Evolutionary conservation across 176 grass and related monocot genomes (phyloP).

Genomic region (Avena sativa): DNA sequence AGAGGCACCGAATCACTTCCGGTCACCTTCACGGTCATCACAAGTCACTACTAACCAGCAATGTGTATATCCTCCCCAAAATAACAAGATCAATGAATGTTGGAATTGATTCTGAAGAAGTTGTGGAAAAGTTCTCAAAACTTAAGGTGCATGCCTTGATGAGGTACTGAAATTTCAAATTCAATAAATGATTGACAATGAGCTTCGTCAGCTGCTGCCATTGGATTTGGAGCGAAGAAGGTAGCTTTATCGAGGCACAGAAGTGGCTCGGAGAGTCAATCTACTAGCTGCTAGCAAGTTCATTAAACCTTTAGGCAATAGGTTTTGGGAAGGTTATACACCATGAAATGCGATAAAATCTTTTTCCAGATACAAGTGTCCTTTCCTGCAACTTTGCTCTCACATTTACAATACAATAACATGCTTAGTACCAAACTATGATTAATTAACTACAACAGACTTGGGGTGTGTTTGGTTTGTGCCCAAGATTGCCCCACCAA

Average conservation of each 20-base stretch:
- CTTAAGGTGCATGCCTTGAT: neutral
- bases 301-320: neutral
- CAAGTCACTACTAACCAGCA: constrained; percentile 13
- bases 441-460: constrained; percentile 20
- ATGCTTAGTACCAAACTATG: constrained; percentile 3
- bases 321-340: neutral
- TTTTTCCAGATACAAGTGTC: neutral
- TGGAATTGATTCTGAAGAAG: neutral
- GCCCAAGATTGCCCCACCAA: no score
- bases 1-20: neutral
- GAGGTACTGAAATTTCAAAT: neutral
- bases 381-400: constrained; percentile 16
- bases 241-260: neutral
- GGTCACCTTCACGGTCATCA: neutral
- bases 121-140: neutral
- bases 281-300: neutral
- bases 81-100: neutral
- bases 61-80: neutral
- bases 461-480: no score
- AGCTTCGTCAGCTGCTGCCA: constrained; percentile 2
- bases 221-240: constrained; percentile 15
- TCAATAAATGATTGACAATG: constrained; percentile 32
- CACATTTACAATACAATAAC: neutral
- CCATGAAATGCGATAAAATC: neutral
- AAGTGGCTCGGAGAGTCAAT: constrained; percentile 4